These are phyloP conservation scores for Hebeloma cylindrosporum DNA, from an alignment of 768 basidiomycete genomes.

Conservation along the genomic window DNA sequence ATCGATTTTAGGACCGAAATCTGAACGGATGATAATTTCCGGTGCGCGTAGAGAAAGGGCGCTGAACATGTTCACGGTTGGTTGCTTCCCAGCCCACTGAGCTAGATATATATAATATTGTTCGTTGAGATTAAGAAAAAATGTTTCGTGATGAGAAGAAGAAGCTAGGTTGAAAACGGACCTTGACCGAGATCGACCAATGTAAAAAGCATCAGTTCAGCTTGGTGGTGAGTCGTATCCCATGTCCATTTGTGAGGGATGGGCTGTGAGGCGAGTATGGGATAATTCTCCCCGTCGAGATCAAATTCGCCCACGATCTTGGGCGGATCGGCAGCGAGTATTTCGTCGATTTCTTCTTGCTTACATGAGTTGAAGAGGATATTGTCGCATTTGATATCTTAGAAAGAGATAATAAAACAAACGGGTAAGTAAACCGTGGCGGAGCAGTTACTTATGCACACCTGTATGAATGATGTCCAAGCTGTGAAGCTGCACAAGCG, in stretches of 20 bases:
- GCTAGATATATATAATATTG: slow-evolving; percentile 10
- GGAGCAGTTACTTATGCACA: not conserved
- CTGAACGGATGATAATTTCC: slow-evolving; percentile 23
- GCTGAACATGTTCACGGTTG: slow-evolving; percentile 13
- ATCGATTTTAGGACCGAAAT: slow-evolving; percentile 21
- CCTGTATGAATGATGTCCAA: slow-evolving; percentile 6
- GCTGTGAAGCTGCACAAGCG: slow-evolving; percentile 4
- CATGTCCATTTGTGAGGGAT: slow-evolving; percentile 4
- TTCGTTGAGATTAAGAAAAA: not conserved
- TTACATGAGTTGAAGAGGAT: slow-evolving; percentile 20
- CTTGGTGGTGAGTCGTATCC: not conserved
- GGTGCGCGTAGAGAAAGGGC: slow-evolving; percentile 22
- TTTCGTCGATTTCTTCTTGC: slow-evolving; percentile 8
- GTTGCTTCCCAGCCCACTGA: slow-evolving; percentile 19
- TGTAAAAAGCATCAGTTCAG: not conserved
- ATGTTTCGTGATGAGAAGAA: not conserved
- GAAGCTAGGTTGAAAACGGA: slow-evolving; percentile 4
- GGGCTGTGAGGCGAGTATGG: slow-evolving; percentile 3
- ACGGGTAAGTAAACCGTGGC: not conserved
- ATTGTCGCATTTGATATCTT: slow-evolving; percentile 28
- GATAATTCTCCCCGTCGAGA: no score
- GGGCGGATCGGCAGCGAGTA: slow-evolving; percentile 7
- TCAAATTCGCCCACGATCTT: no score
- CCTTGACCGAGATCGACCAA: slow-evolving; percentile 23
- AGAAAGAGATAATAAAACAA: no score